Conservation (phyloP, 2,329 filamentous ascomycete genomes). For the Colletotrichum graminicola region DNA sequence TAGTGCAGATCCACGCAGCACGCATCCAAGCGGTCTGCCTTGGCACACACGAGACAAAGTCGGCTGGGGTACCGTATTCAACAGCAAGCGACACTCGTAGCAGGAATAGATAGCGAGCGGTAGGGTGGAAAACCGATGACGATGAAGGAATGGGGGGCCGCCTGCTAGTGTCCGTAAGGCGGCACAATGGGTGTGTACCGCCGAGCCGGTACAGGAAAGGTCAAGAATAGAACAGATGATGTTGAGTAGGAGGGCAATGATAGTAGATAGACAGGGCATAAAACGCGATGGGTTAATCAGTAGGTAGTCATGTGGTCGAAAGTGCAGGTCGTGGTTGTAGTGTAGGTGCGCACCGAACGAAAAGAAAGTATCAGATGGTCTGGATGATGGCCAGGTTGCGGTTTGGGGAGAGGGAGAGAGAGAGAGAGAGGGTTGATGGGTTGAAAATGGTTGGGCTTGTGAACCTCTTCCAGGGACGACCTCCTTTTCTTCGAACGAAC, state of each 20-base stretch:
- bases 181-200: slow-evolving; percentile 18
- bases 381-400: neutral
- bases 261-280: slow-evolving; percentile 1
- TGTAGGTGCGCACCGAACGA: neutral
- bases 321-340: slow-evolving; percentile 6
- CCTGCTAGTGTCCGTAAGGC: slow-evolving; percentile 17
- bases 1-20: slow-evolving; percentile 35
- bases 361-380: slow-evolving; percentile 37
- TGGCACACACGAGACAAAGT: slow-evolving; percentile 15
- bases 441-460: slow-evolving; percentile 28
- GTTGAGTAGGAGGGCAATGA: neutral
- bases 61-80: neutral
- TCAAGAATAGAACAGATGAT: slow-evolving; percentile 33
- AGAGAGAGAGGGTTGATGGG: neutral
- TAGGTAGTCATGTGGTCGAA: slow-evolving; percentile 32
- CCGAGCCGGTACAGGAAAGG: slow-evolving; percentile 15
- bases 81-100: slow-evolving; percentile 17
- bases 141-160: slow-evolving; percentile 21
- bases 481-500: slow-evolving; percentile 24
- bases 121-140: slow-evolving; percentile 26
- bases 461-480: slow-evolving; percentile 26
- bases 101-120: slow-evolving; percentile 6
- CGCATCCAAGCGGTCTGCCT: slow-evolving; percentile 21
- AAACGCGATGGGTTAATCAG: slow-evolving; percentile 20
- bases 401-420: neutral